Evolutionary conservation across 805 yeast species (phyloP).

Genomic region (Naumovozyma castellii): DNA sequence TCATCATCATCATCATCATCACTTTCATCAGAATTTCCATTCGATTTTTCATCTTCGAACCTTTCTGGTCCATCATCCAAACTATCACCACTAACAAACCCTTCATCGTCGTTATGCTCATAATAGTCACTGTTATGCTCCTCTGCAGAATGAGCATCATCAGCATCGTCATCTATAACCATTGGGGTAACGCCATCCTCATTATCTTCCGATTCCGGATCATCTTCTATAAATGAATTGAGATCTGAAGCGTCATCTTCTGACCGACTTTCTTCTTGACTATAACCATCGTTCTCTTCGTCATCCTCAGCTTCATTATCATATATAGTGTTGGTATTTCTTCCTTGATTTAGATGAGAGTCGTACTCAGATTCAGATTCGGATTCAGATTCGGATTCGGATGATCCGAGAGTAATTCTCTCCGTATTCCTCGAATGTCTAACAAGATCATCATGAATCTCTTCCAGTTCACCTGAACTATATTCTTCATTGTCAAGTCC

Average conservation of each 20-base stretch:
- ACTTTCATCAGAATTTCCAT: conserved; percentile 27
- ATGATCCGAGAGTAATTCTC: too few species aligned
- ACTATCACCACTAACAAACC: conserved; percentile 28
- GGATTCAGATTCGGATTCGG: conserved; percentile 2
- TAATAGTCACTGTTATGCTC: conserved; percentile 22
- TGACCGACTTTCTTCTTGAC: conserved; percentile 5
- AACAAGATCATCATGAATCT: conserved; percentile 5
- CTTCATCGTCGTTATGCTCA: conserved; percentile 25
- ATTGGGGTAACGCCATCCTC: too few species aligned
- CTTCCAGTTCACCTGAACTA: conserved; percentile 20
- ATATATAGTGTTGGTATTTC: background rate
- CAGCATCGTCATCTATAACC: too few species aligned
- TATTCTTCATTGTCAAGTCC: conserved; percentile 16
- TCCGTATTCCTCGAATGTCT: conserved; percentile 3
- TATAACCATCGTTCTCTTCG: conserved; percentile 10
- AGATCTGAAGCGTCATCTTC: conserved; percentile 14
- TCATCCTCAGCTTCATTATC: conserved; percentile 8
- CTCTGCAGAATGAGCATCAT: conserved; percentile 2
- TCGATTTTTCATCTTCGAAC: too few species aligned
- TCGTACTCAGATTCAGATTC: conserved; percentile 5
- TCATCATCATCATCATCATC: conserved; percentile 34
- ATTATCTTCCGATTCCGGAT: too few species aligned
- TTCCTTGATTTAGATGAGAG: background rate
- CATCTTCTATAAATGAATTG: conserved; percentile 15
- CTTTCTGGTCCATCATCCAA: conserved; percentile 15